Evolutionary conservation across 2,329 filamentous ascomycete genomes (phyloP), one percentile per base, ranked within the genome.

Genomic region (Fusarium sp.): DNA sequence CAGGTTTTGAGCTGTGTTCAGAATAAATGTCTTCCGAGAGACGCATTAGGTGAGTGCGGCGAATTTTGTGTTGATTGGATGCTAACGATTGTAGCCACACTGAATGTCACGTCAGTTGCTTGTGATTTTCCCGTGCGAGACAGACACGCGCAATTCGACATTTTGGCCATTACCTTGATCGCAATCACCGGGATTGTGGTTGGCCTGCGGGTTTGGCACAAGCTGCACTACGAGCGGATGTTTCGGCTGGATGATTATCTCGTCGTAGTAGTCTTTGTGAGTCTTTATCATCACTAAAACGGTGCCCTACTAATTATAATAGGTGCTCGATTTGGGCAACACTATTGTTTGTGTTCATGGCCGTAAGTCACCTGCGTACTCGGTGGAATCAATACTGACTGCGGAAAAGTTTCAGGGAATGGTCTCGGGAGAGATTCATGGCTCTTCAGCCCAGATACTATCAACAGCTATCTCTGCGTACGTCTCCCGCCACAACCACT

Each of bases 381-480:
- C 19, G 3, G 2, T 3, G 4, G 2, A 10, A 10, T 16, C 2
- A 21, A 19, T 23, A 6, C 27, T 60, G 10, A 62, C 19, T 14
- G 14, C 4, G 3, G 6, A n/a, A 35, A 9, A 64, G 62, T 70
- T 7, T 69, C 42, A 4, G 25, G 12, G 4, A 65, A 57, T 33
- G 68, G 68, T 8, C 45, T 69, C 0, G 68, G 68, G 5, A 55
- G 39, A 18, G 66, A 69, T 41, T 21, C 63, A 11, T 70, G 65
- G 68, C 27, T 21, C 3, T 49, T 70, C 27, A 31, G 56, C 19
- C 44, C 51, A 7, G 33, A 38, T 0, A 57, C 39, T 3, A 64
- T 70, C 10, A 66, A 25, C 16, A 35, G 23, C 18, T 63, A 37
- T 48, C 54, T 63, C 3, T 31, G 49, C 9, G 58, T 63, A 45